Evolutionary conservation across 1,139 yeast genomes (phyloP).

Genomic region (Debaryomyces nepalensis): DNA sequence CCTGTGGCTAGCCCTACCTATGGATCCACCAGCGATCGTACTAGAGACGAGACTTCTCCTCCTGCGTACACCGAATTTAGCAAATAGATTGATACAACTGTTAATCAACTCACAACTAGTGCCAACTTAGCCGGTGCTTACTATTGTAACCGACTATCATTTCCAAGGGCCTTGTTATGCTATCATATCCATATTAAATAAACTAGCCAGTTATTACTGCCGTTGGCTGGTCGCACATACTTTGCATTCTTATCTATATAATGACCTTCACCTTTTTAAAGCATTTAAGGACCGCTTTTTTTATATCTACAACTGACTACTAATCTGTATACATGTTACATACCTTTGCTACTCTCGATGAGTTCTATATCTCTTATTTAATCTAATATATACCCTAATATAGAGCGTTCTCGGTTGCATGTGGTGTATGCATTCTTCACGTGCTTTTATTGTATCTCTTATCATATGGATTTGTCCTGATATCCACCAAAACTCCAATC

Average conservation of each 20-base stretch:
- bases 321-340: neutral
- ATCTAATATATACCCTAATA: slow-evolving; percentile 4
- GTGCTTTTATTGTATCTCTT: slow-evolving; percentile 6
- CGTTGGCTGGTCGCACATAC: neutral
- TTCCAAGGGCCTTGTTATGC: no score
- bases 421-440: slow-evolving; percentile 1
- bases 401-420: neutral
- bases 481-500: neutral
- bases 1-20: slow-evolving; percentile 23
- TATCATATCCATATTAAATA: no score
- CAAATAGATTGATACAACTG: slow-evolving; percentile 7
- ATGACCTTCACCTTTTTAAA: neutral
- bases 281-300: neutral
- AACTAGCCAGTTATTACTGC: no score
- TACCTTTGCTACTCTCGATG: neutral
- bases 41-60: slow-evolving; percentile 23
- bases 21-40: slow-evolving; percentile 27
- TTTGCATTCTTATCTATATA: neutral
- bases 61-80: slow-evolving; percentile 43
- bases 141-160: no score
- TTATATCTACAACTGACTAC: neutral
- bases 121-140: neutral
- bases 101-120: no score
- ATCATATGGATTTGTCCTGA: slow-evolving; percentile 1
- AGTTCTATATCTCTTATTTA: neutral